These are phyloP conservation scores for Ganoderma multipileum DNA, from an alignment of 1,284 basidiomycete species.

Conservation along the genomic window DNA sequence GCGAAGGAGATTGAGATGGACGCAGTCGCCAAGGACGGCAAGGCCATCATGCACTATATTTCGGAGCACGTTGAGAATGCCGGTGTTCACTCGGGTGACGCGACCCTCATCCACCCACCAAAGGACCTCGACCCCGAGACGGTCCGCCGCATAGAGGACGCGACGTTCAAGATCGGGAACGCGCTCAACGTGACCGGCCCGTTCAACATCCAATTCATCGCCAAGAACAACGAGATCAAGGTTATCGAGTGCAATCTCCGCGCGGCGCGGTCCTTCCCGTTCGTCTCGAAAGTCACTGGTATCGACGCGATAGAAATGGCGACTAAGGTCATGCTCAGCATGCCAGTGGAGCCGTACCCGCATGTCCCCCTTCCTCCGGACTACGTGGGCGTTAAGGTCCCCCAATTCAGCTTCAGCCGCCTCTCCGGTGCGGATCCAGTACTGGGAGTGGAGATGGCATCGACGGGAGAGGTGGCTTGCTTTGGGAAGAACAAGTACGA, in stretches of 20 bases:
- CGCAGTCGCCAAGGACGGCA: conserved; percentile 95
- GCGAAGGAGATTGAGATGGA: conserved; percentile 99
- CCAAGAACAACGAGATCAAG: conserved; percentile 99
- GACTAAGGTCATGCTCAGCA: conserved; percentile 96
- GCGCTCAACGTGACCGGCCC: conserved; percentile 99
- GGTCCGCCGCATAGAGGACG: conserved; percentile 94
- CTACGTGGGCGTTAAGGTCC: conserved; percentile 98
- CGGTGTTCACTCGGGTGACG: conserved; percentile 97
- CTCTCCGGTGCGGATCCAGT: conserved; percentile 97
- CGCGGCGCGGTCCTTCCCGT: conserved; percentile 98
- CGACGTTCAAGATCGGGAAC: conserved; percentile 96
- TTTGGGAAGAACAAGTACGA: conserved; percentile 99
- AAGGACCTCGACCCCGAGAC: conserved; percentile 98
- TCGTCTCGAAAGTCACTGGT: conserved; percentile 98
- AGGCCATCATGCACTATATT: conserved; percentile 99
- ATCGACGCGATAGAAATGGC: conserved; percentile 98
- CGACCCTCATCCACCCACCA: conserved; percentile 96
- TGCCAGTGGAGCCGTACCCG: conserved; percentile 92
- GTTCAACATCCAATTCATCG: conserved; percentile 99
- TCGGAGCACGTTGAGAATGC: conserved; percentile 99
- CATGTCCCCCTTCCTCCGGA: conserved; percentile 86
- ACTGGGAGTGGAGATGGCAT: conserved; percentile 99
- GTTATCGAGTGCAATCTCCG: conserved; percentile 99
- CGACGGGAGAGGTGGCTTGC: conserved; percentile 99
- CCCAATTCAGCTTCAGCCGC: conserved; percentile 97